Evolutionary conservation across 176 grass and related monocot genomes (phyloP).

Genomic region (Coix lacrymajobi): DNA sequence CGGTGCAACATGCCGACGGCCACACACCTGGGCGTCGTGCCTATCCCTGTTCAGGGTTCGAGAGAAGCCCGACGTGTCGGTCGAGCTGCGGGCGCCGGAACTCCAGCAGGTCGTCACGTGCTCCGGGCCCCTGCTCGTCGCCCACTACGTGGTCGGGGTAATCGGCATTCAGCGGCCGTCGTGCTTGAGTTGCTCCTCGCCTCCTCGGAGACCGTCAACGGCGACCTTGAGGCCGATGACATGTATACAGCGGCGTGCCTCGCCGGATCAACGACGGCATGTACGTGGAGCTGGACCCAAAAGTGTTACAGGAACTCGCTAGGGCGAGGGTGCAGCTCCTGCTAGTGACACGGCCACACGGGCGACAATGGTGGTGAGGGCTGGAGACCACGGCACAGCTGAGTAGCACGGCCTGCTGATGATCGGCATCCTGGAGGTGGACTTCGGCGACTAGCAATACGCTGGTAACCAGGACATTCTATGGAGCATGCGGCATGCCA

Average conservation of each 20-base stretch:
- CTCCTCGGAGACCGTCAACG: not conserved
- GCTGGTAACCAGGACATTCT: not conserved
- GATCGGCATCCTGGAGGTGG: constrained; percentile 44
- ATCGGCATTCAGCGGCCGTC: constrained; percentile 7
- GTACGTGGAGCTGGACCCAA: constrained; percentile 1
- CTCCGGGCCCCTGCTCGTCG: constrained; percentile 18
- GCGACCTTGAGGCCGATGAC: not conserved
- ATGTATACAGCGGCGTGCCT: not conserved
- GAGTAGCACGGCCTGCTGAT: constrained; percentile 31
- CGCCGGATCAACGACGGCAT: not conserved
- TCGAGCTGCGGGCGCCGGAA: constrained; percentile 15
- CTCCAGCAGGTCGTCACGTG: constrained; percentile 24
- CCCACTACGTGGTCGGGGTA: not conserved
- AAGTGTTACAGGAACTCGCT: constrained; percentile 17
- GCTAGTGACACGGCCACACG: constrained; percentile 17
- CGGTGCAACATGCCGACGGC: not conserved
- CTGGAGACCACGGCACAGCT: constrained; percentile 18
- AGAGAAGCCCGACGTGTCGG: not conserved
- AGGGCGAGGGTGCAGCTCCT: constrained; percentile 29
- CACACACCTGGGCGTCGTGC: constrained; percentile 56
- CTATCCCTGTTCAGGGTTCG: constrained; percentile 45
- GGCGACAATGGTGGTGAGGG: constrained; percentile 41
- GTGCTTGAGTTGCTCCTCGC: constrained; percentile 48
- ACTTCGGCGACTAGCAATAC: constrained; percentile 43
- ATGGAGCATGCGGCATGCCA: constrained; percentile 11